Base-by-base conservation (phyloP, 2,329 filamentous ascomycete genomes). In the Emergomyces pasteurianus region DNA sequence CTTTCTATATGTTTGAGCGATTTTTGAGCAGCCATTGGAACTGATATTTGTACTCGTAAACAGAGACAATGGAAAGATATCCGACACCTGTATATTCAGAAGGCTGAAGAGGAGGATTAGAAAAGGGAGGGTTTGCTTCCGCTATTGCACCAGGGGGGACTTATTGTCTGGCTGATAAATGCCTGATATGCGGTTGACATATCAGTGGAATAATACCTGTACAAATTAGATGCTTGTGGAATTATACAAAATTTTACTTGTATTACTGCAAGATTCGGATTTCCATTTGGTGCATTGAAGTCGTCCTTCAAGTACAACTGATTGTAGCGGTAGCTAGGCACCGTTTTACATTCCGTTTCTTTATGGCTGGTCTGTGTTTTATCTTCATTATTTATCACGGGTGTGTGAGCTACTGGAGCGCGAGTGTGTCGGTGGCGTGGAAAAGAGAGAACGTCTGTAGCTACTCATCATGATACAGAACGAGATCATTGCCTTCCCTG, bases 41-140 rank as follows among this genome's bases (percentile, higher is more conserved):
- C 59, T 61, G 52, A 67, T 66, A 55, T 66, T 65, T 62, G 42
- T 57, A 23, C 58, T 53, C 46, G 26, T 18, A 12, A 62, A 69
- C 73, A 97, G 92, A 90, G 92, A 73, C 92, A 96, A 95, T 97
- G 94, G 94, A 96, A 96, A 84, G 94, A 99, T 77, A 96, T 99
- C 81, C 92, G 95, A 80, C 80, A 86, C 77, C 87, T 83, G 78
- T 99, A 96, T 78, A 77, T 95, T 71, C 79, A 89, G 78, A 81
- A 81, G 63, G 83, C 80, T 61, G 86, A 88, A 66, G 83, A 86
- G 65, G 86, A 87, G 63, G 77, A 75, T 34, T 57, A 57, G 26
- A 57, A 14, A 21, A 12, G 2, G 46, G 9, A 2, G 21, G 12
- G 16, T 47, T 26, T 47, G 46, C 12, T 26, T 54, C 34, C 2